Percentiles rank a stretch among this genome's conserved stretches.
Evolutionary conservation across 148 eudicot genomes (phyloP).

Genomic region (Rhododendron simsii): DNA sequence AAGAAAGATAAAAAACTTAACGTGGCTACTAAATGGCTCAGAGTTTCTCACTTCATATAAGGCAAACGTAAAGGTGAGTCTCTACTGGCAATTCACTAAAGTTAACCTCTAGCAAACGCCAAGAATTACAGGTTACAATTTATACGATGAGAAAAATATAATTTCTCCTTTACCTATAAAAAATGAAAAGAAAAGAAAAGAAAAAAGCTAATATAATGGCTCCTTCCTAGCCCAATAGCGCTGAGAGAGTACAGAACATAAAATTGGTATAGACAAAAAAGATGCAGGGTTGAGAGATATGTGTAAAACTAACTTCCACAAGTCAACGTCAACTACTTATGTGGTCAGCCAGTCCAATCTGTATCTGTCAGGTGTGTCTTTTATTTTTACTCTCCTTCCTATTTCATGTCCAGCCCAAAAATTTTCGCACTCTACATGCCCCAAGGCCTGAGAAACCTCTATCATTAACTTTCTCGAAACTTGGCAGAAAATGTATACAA

Average conservation of each 20-base stretch:
- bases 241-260: neutral
- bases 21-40: neutral
- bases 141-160: neutral
- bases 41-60: neutral
- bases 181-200: no score
- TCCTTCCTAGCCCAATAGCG: neutral
- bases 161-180: neutral
- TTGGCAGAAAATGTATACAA: neutral
- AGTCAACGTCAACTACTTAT: neutral
- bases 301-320: neutral
- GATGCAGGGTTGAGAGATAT: neutral
- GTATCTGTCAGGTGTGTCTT: neutral
- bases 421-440: neutral
- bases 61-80: neutral
- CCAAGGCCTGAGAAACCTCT: neutral
- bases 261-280: neutral
- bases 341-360: neutral
- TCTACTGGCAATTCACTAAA: neutral
- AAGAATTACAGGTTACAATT: neutral
- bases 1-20: neutral
- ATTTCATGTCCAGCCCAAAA: neutral
- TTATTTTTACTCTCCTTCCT: neutral
- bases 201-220: neutral
- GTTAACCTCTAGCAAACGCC: neutral
- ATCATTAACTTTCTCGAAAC: neutral